Conservation (phyloP, 2,329 filamentous ascomycete species). For the Neofusicoccum sp. region DNA sequence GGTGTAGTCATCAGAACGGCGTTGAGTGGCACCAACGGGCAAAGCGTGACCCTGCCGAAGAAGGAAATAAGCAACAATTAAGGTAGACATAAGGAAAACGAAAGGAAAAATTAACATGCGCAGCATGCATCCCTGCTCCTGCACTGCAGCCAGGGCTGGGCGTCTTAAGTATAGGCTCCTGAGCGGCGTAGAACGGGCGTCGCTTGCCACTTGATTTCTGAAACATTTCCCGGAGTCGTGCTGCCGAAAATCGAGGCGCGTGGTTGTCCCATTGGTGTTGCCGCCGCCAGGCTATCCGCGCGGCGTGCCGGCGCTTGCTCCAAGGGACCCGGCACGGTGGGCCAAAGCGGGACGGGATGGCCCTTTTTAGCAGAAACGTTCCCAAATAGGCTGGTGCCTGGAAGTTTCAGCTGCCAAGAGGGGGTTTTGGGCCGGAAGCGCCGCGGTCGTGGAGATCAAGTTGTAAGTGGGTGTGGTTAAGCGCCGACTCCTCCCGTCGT, state of each 20-base stretch:
- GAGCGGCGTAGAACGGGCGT: neutral
- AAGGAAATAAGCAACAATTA: conserved; percentile 3
- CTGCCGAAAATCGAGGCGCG: neutral
- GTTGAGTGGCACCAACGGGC: neutral
- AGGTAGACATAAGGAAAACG: conserved; percentile 3
- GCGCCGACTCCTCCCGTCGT: neutral
- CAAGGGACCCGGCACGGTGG: neutral
- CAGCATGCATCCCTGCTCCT: conserved; percentile 9
- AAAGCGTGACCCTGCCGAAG: neutral
- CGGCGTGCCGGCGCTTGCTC: neutral
- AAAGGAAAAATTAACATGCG: neutral
- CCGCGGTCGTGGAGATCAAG: conserved; percentile 4
- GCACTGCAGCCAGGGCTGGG: neutral
- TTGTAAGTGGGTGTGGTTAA: neutral
- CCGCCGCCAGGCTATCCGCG: neutral
- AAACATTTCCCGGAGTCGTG: neutral
- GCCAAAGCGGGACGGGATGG: neutral
- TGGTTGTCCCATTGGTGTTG: conserved; percentile 3
- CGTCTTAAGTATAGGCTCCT: neutral
- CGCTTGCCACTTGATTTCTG: neutral
- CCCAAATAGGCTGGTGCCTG: neutral
- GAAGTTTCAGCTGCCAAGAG: neutral
- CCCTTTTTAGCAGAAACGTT: neutral
- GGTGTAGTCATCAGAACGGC: neutral
- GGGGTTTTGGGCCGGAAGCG: conserved; percentile 7